A percentile compares a stretch with the other conserved stretches of the same genome.
Conservation (phyloP, 2,329 filamentous ascomycete genomes). For the Massarina eburnea region DNA sequence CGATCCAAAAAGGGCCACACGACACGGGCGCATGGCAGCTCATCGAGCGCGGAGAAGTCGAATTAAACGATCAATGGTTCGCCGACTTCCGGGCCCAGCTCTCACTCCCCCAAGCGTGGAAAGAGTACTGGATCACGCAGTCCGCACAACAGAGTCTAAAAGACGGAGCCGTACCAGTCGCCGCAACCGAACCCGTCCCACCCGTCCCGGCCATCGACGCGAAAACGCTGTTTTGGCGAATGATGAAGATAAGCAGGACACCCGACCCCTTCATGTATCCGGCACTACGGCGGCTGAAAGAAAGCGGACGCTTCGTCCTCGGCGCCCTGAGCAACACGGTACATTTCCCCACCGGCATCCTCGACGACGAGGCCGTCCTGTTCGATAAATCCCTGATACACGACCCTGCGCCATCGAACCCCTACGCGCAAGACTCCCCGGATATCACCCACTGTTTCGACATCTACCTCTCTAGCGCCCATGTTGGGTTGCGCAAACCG, state of each 20-base stretch:
- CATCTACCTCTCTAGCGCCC: constrained; percentile 83
- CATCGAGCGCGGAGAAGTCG: constrained; percentile 81
- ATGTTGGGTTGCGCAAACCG: constrained; percentile 85
- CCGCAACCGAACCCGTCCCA: constrained; percentile 47
- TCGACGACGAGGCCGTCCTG: constrained; percentile 57
- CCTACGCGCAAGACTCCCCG: constrained; percentile 27
- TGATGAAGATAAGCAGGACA: constrained; percentile 74
- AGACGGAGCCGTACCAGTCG: constrained; percentile 25
- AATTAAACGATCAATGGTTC: constrained; percentile 76
- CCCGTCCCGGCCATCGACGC: constrained; percentile 70
- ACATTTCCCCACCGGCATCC: constrained; percentile 76
- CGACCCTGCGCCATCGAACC: constrained; percentile 15
- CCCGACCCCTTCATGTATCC: constrained; percentile 89
- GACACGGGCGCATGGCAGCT: constrained; percentile 79
- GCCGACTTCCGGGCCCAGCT: constrained; percentile 74
- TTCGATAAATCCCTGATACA: constrained; percentile 41
- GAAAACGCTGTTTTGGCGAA: constrained; percentile 80
- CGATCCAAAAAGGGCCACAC: constrained; percentile 77
- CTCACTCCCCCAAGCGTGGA: constrained; percentile 67
- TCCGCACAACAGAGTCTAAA: constrained; percentile 19
- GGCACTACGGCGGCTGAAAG: constrained; percentile 69
- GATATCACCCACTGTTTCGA: constrained; percentile 74
- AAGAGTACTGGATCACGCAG: constrained; percentile 53
- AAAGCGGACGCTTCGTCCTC: constrained; percentile 48
- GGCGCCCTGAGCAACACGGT: constrained; percentile 90